Evolutionary conservation across 768 basidiomycete species (phyloP).

Genomic region (Leccinellum rugosiceps): DNA sequence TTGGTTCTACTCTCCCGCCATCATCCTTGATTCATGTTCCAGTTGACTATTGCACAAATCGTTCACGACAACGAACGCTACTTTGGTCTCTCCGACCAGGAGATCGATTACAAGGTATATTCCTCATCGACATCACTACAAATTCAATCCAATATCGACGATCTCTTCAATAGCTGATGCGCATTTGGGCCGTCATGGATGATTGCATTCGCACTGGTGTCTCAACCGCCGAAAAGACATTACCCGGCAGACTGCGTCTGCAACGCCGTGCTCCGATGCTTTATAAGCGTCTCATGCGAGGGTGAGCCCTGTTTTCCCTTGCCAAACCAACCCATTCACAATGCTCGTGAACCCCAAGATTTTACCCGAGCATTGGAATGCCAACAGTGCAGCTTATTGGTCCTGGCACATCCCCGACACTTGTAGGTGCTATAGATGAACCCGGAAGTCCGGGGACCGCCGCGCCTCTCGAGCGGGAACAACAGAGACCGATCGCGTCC

Average conservation of each 20-base stretch:
- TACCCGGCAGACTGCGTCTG: constrained; percentile 83
- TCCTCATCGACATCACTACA: neutral
- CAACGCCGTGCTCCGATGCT: constrained; percentile 84
- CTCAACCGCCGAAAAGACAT: constrained; percentile 67
- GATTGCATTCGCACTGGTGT: constrained; percentile 87
- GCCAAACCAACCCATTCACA: neutral
- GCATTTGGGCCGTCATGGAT: constrained; percentile 92
- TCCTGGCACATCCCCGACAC: constrained; percentile 14
- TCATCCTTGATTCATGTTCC: constrained; percentile 10
- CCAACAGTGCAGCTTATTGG: constrained; percentile 37
- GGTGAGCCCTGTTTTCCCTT: constrained; percentile 40
- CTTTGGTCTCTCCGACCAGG: constrained; percentile 72
- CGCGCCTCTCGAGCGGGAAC: neutral
- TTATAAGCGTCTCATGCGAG: constrained; percentile 88
- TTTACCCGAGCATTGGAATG: constrained; percentile 48
- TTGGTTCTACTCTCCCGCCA: neutral
- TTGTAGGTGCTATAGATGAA: constrained; percentile 23
- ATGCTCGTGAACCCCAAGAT: constrained; percentile 36
- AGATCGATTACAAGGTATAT: constrained; percentile 68
- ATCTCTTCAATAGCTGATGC: constrained; percentile 44
- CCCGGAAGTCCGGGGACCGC: constrained; percentile 10
- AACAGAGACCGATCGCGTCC: constrained; percentile 1
- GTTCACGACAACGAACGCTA: constrained; percentile 89
- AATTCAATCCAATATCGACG: neutral
- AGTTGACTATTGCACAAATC: constrained; percentile 93